phyloP scores from a whole-genome alignment of 148 eudicot species.

The Diospyros lotus region DNA sequence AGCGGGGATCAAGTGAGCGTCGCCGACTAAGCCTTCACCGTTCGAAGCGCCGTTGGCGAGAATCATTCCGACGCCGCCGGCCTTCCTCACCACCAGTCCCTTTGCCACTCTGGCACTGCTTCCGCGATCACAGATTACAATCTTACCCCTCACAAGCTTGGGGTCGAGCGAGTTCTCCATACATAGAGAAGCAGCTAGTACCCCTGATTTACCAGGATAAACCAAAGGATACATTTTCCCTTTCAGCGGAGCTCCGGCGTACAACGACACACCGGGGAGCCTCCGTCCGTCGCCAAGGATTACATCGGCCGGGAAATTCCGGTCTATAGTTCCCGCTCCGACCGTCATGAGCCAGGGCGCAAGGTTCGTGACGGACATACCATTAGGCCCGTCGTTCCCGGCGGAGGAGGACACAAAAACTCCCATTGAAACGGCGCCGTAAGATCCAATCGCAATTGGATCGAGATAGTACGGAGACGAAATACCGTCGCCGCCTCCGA shows the following conservation, averaged over 20 bases:
- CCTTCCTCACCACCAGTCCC: slow-evolving; percentile 82
- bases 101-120: slow-evolving; percentile 85
- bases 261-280: slow-evolving; percentile 71
- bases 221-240: slow-evolving; percentile 63
- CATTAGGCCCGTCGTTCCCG: slow-evolving; percentile 91
- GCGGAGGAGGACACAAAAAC: slow-evolving; percentile 86
- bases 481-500: slow-evolving; percentile 93
- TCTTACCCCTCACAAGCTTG: slow-evolving; percentile 59
- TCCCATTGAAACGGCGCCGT: slow-evolving; percentile 79
- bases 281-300: slow-evolving; percentile 63
- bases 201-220: slow-evolving; percentile 83
- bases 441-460: slow-evolving; percentile 93
- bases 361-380: slow-evolving; percentile 88
- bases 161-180: slow-evolving; percentile 92
- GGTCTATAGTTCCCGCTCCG: slow-evolving; percentile 88
- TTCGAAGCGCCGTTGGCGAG: slow-evolving; percentile 67
- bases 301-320: slow-evolving; percentile 86
- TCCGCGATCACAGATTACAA: slow-evolving; percentile 87
- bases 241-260: slow-evolving; percentile 52
- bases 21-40: slow-evolving; percentile 92
- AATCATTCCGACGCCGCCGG: slow-evolving; percentile 97
- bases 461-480: slow-evolving; percentile 95
- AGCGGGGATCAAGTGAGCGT: slow-evolving; percentile 82
- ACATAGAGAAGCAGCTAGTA: slow-evolving; percentile 69
- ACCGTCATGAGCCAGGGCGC: slow-evolving; percentile 96